Evolutionary conservation across 2,329 filamentous ascomycete species (phyloP), one percentile per base, ranked within the genome.

Genomic region (Diaporthe ampelina): DNA sequence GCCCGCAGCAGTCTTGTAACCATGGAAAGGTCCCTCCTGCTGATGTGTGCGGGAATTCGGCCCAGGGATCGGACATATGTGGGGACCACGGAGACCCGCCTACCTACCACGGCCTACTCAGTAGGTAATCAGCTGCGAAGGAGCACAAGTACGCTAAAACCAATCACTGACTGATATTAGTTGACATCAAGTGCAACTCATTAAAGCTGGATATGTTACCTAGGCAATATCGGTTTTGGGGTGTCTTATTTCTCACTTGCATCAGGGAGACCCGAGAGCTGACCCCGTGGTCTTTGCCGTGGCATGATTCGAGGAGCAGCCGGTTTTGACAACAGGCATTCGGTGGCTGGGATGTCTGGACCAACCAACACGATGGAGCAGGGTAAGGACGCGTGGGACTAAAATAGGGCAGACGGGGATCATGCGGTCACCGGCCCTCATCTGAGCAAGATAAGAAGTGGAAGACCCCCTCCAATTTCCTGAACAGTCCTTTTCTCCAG

Each of bases 291-390:
- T 4, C 15, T 48, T 26, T 65, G 43, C 61, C 63, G 48, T 29
- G 48, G 13, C 63, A 54, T 50, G 32, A 68, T 52, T 68, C 48
- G 32, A 54, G 32, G 48, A 29, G 32, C 48, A 52, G 45, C 63
- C 37, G 63, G 63, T 37, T 68, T 54, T 54, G 45, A 50, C 15
- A 26, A 15, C 63, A 13, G 63, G 63, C 63, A 40, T 54, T 6
- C 8, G 26, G 61, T 65, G 61, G 63, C 63, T 68, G 63, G 48
- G 63, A 40, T 26, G 24, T 68, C 63, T 4, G 11, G 48, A 21
- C 63, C 63, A 68, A 40, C 63, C 63, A 68, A 54, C 63, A 40
- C 48, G 63, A 68, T 68, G 63, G 24, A 24, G 21, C 48, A 68
- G 45, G 63, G 48, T n/a, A 29, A 26, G 45, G 32, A 32, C n/a